A percentile compares a stretch with the other conserved stretches of the same genome.
phyloP scores from a whole-genome alignment of 169 alveolate genomes.

The Cryptosporidium sp. region DNA sequence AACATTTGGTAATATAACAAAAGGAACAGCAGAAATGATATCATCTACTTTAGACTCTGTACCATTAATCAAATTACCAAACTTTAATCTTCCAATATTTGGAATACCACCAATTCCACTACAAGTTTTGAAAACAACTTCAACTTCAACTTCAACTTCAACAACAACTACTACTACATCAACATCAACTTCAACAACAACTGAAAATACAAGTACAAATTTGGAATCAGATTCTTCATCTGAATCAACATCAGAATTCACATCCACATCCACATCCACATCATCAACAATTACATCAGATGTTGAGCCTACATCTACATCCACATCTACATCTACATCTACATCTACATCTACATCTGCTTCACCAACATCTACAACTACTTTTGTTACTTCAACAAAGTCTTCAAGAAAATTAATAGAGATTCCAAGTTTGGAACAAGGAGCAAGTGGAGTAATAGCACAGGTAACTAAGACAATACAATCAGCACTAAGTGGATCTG shows the following conservation, averaged over 20 bases:
- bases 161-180: neutral
- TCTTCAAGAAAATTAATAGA: neutral
- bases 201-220: neutral
- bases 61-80: conserved; percentile 58
- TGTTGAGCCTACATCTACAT: neutral
- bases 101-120: conserved; percentile 38
- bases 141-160: conserved; percentile 13
- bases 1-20: conserved; percentile 32
- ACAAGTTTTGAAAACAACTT: neutral
- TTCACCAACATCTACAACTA: neutral
- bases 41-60: conserved; percentile 31
- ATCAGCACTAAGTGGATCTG: conserved; percentile 2
- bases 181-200: neutral
- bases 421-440: conserved; percentile 7
- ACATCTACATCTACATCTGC: neutral
- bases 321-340: neutral
- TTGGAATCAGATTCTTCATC: neutral
- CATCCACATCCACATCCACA: neutral
- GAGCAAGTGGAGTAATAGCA: conserved; percentile 17
- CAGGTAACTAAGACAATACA: conserved; percentile 28
- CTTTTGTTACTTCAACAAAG: neutral
- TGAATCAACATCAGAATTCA: neutral
- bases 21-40: conserved; percentile 44
- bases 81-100: conserved; percentile 36
- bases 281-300: neutral